A percentile compares a stretch with the other conserved stretches of the same genome.
Conservation (phyloP, 257 asterid species). For the Rehmannia glutinosa region DNA sequence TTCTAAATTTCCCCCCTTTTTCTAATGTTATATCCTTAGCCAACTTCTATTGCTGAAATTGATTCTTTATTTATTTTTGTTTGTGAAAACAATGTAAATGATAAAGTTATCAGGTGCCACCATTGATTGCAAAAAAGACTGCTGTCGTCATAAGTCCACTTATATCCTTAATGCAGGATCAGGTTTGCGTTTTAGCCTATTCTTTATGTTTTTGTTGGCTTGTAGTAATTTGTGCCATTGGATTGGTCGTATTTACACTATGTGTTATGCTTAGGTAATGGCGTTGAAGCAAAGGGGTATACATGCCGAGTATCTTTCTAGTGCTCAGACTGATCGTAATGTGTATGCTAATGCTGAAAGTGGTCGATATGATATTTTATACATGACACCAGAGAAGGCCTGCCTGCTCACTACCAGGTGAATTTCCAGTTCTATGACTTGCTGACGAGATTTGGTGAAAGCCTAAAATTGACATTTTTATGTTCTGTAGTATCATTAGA, state of each 20-base stretch:
- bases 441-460: constrained; percentile 8
- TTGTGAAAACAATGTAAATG: constrained; percentile 8
- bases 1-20: not conserved
- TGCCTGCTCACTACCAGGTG: constrained; percentile 60
- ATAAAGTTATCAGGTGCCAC: constrained; percentile 90
- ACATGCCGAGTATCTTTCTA: constrained; percentile 76
- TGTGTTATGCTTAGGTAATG: constrained; percentile 59
- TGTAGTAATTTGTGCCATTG: not conserved
- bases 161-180: constrained; percentile 94
- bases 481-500: not conserved
- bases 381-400: constrained; percentile 93
- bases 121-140: constrained; percentile 68
- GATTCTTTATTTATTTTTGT: constrained; percentile 2
- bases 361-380: constrained; percentile 61
- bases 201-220: not conserved
- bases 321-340: constrained; percentile 64
- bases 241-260: not conserved
- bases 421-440: not conserved
- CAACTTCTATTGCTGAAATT: not conserved
- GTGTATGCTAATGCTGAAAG: constrained; percentile 62
- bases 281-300: constrained; percentile 88
- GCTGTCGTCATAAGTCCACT: constrained; percentile 89
- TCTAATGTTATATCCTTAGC: not conserved
- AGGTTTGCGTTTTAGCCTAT: constrained; percentile 39
- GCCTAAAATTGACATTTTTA: not conserved